These are phyloP conservation scores for Perilla frutescens DNA, from an alignment of 257 asterid species.

Conservation along the genomic window DNA sequence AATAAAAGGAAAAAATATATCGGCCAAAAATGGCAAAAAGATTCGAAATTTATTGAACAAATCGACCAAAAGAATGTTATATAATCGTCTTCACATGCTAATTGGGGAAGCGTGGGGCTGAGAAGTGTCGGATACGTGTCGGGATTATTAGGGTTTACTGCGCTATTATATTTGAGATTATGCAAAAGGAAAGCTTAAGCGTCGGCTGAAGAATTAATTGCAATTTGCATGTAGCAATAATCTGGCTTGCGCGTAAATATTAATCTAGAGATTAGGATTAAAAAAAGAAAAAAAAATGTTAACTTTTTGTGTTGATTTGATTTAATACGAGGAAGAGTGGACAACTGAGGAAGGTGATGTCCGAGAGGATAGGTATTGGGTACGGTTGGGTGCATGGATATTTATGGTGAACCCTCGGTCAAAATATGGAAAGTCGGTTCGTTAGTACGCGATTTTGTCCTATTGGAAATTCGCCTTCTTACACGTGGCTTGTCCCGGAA, in stretches of 20 bases:
- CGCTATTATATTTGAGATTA: constrained; percentile 14
- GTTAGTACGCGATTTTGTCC: constrained; percentile 1
- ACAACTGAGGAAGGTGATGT: constrained; percentile 40
- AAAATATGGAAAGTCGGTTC: constrained; percentile 25
- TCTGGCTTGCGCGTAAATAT: not conserved
- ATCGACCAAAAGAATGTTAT: not conserved
- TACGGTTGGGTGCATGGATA: constrained; percentile 28
- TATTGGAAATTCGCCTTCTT: no score
- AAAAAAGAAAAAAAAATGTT: not conserved
- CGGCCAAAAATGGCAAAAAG: constrained; percentile 7
- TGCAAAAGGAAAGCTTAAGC: not conserved
- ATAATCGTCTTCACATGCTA: constrained; percentile 1
- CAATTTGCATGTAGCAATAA: not conserved
- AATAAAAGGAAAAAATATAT: not conserved
- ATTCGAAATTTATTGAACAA: constrained; percentile 2
- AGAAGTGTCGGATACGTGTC: constrained; percentile 25
- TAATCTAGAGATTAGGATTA: not conserved
- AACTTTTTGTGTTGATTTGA: constrained; percentile 18
- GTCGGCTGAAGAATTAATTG: constrained; percentile 17
- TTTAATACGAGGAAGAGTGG: constrained; percentile 37
- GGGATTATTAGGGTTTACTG: constrained; percentile 24
- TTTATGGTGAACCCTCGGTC: constrained; percentile 7
- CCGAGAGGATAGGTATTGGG: not conserved
- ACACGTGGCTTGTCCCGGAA: no score
- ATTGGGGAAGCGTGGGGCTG: constrained; percentile 27